Base-by-base conservation (phyloP, 805 yeast species). In the Yarrowia sp. region DNA sequence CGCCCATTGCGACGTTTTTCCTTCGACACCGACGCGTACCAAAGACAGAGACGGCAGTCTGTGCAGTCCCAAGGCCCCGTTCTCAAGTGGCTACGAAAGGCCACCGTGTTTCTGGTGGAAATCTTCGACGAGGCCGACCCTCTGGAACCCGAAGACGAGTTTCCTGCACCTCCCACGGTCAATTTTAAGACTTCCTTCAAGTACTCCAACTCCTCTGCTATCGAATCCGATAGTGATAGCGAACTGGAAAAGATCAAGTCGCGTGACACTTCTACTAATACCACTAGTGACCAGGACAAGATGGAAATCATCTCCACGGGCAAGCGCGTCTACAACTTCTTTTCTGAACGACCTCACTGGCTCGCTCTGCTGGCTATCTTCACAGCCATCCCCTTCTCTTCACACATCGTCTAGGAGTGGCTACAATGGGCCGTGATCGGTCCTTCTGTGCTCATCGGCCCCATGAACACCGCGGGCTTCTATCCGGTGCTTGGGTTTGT, bases 401-500 rank as follows among this genome's bases (percentile, higher is more conserved):
- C 65, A 5, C 65, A 59, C 35, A 12, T 43, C 14, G 52, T 45
- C 32, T 59, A 59, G 19, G 46, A 42, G 14, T 59, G 65, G 65
- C 52, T 59, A 2, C 65, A 59, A 35, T 59, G 16, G n/a, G 65
- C 65, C 32, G 65, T 59, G 19, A 45, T 59, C 5, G 65, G 65
- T 16, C 16, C 65, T 2, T 52, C 65, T 1, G 65, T 59, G 50
- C 65, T 59, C 7, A 9, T 59, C 32, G 65, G 65, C 2, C 65
- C 65, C 11, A 59, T 52, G 7, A 16, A 32, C 52, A 43, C 65
- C 16, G 42, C 52, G 11, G 70, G 70, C n/a, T 67, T 65, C 36
- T 64, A 65, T 12, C 69, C 70, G 5, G 64, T 69, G 16, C 48
- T 65, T 2, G 70, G 70, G 7, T 48, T 69, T 3, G 68, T 50